Evolutionary conservation across 208 protist species (phyloP), one percentile per base, ranked within the genome.

Genomic region (Trypanosoma rangeli): DNA sequence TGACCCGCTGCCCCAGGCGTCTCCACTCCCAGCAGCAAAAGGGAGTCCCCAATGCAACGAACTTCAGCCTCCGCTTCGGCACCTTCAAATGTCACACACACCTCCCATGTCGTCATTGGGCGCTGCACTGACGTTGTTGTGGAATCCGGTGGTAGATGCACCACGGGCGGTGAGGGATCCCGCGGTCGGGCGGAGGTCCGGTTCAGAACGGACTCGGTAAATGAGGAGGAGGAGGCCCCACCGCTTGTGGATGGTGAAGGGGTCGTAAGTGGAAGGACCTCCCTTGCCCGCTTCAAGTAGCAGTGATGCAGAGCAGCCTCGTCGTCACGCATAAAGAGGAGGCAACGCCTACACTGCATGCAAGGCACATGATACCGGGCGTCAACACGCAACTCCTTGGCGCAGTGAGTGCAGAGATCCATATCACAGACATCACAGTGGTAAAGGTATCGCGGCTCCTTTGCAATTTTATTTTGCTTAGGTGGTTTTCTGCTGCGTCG

Each of bases 331-430:
- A 90, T 76, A 65, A 78, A 93, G 2, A 44, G 50, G 5, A 66
- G 59, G 58, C 90, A 95, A n/a, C 65, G 68, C 46, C 64, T 53
- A 63, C 90, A 95, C 73, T 90, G 75, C 78, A 90, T 68, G 56
- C 90, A 95, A 13, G 90, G 90, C 10, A 88, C 73, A 71, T 95
- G 87, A 53, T 83, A 91, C 53, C 90, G 90, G 48, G 78, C 73
- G 35, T 93, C 82, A 0, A 54, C 35, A 5, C 49, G 67, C 44
- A 93, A 56, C 44, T 96, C 90, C 1, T 54, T 67, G 33, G 83
- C 48, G 68, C 90, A 96, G 13, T 70, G 57, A 26, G 24, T 29
- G 60, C 90, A 96, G 20, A 96, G 70, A 65, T 96, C 90, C 44
- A 88, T 83, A 8, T 48, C 70, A 52, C 90, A 96, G 15, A 28